Evolutionary conservation across 2,329 filamentous ascomycete species (phyloP), one percentile per base, ranked within the genome.

Genomic region (Tolypocladium amazonense): DNA sequence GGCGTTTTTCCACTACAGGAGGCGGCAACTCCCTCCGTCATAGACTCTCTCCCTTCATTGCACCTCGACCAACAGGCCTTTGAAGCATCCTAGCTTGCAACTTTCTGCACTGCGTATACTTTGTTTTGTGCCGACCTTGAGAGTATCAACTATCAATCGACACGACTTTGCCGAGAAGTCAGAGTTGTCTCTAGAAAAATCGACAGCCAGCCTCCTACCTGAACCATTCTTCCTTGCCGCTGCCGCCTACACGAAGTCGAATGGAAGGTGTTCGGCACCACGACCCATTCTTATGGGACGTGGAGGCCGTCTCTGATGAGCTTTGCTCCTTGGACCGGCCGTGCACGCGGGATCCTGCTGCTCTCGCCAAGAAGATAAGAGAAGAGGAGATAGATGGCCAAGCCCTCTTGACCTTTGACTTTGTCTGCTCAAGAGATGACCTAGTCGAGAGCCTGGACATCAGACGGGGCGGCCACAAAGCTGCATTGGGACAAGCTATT

Each of bases 251-350:
- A 63, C 60, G 50, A 53, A 55, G 37, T 23, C 60, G 62, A 57
- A 73, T 74, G 72, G 69, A 68, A 35, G 64, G 57, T 25, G 23
- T 58, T 23, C 37, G 45, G 56, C 70, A 71, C 20, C 69, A 73
- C 59, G 90, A 96, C 72, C 90, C 91, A n/a, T 88, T 86, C 71
- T 68, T 80, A 58, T 96, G 91, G 91, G 81, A 81, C 41, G 78
- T 86, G 38, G 84, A 88, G 43, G 79, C 85, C 41, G 83, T 95
- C 14, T 81, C 88, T 12, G 70, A 77, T 20, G 85, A 87, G 67
- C 77, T 95, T 4, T 90, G 87, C 68, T 77, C 80, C 27, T 67
- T 76, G 2, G 68, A 76, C 4, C 76, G 76, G 56, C 79, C 82
- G 12, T 83, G 81, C 80, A 72, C 73, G 56, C 72, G 68, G 5